Evolutionary conservation across 2,329 filamentous ascomycete genomes (phyloP).

Genomic region (Diaporthe sp.): DNA sequence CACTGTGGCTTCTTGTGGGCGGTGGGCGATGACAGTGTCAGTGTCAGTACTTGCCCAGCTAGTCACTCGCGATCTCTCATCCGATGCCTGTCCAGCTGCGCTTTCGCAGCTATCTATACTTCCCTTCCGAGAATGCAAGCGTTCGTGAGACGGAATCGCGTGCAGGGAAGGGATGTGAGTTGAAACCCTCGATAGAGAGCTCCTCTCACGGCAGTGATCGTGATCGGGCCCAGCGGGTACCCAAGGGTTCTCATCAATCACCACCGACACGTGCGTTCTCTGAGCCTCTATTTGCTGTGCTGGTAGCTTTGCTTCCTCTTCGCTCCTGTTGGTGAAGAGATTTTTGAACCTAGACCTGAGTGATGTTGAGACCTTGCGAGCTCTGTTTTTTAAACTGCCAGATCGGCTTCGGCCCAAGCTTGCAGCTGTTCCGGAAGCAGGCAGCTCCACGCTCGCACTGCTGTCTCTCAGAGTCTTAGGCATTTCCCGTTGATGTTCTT

Average conservation of each 20-base stretch:
- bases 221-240: background rate
- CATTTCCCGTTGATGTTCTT: conserved; percentile 52
- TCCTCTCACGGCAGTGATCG: conserved; percentile 30
- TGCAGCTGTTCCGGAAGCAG: conserved; percentile 17
- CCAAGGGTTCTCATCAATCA: conserved; percentile 38
- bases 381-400: conserved; percentile 61
- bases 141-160: conserved; percentile 58
- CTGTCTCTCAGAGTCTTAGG: conserved; percentile 64
- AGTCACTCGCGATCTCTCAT: conserved; percentile 75
- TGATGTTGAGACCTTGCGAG: conserved; percentile 72
- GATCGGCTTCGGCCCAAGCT: conserved; percentile 44
- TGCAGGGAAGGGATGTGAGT: conserved; percentile 65
- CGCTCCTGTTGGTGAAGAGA: conserved; percentile 62
- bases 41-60: conserved; percentile 78
- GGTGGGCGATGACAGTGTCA: conserved; percentile 64
- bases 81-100: conserved; percentile 52
- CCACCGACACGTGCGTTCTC: conserved; percentile 47
- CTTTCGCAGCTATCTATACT: conserved; percentile 65
- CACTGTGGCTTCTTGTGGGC: conserved; percentile 48
- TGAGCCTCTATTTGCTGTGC: conserved; percentile 66
- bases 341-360: conserved; percentile 72
- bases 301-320: conserved; percentile 54
- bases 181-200: conserved; percentile 58
- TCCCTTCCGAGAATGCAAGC: conserved; percentile 65
- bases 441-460: conserved; percentile 49